Percentiles rank a stretch among this genome's conserved stretches.
Evolutionary conservation across 129 eudicot species (phyloP).

Genomic region (Tanacetum coccineum): DNA sequence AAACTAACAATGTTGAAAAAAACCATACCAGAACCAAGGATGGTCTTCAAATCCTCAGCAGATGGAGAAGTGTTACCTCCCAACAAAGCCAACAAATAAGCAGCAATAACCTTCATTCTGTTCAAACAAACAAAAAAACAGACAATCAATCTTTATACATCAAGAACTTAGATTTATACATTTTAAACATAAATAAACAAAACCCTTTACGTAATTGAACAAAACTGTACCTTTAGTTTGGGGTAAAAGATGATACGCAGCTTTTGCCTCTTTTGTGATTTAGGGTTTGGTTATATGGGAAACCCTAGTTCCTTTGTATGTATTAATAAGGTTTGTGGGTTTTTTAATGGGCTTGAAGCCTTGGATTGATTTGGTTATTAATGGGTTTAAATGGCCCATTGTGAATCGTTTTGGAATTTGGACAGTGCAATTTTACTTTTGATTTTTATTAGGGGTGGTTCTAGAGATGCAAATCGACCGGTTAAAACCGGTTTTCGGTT

Average conservation of each 20-base stretch:
- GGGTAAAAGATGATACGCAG: too few relatives aligned
- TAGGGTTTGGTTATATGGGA: not conserved
- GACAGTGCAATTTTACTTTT: too few relatives aligned
- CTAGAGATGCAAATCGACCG: too few relatives aligned
- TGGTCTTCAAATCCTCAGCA: slow-evolving; percentile 51
- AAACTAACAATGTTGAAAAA: too few relatives aligned
- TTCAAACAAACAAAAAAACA: not conserved
- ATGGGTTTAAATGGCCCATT: too few relatives aligned
- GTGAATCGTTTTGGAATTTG: too few relatives aligned
- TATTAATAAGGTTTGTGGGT: too few relatives aligned
- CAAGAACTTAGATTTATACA: not conserved
- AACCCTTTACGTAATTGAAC: not conserved
- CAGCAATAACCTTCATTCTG: slow-evolving; percentile 73
- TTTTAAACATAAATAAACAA: not conserved
- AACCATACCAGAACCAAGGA: slow-evolving; percentile 60
- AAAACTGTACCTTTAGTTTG: too few relatives aligned
- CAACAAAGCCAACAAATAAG: slow-evolving; percentile 81
- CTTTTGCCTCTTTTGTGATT: not conserved
- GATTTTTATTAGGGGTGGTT: too few relatives aligned
- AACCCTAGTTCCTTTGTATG: not conserved
- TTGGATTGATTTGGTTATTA: too few relatives aligned
- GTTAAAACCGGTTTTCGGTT: too few relatives aligned
- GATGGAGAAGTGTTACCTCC: slow-evolving; percentile 72
- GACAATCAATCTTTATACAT: not conserved
- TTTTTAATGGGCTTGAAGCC: too few relatives aligned